Percentiles rank a stretch among this genome's conserved stretches.
Conservation (phyloP, 1,284 basidiomycete species). For the Cutaneotrichosporon dermatis region DNA sequence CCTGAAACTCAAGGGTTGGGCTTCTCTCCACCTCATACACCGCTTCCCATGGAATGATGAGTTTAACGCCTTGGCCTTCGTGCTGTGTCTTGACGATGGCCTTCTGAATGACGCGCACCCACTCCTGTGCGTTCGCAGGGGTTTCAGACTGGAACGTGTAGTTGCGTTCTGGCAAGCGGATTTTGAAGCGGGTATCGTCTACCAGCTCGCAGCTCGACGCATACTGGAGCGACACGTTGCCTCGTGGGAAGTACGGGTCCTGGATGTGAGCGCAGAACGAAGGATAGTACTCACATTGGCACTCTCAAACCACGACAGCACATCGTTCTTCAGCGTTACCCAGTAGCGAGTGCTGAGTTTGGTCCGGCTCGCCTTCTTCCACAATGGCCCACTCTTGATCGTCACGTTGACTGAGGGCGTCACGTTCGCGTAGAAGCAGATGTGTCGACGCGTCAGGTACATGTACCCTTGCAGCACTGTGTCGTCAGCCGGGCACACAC, state of each 20-base stretch:
- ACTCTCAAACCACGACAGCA: constrained; percentile 91
- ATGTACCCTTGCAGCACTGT: constrained; percentile 95
- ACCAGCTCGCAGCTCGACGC: constrained; percentile 77
- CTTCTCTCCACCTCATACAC: constrained; percentile 85
- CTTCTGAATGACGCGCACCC: constrained; percentile 87
- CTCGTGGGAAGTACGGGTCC: constrained; percentile 96
- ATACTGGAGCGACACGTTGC: constrained; percentile 88
- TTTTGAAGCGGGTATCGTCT: constrained; percentile 67
- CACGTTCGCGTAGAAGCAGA: constrained; percentile 97
- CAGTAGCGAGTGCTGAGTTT: constrained; percentile 88
- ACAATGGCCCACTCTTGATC: constrained; percentile 76
- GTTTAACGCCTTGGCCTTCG: constrained; percentile 80
- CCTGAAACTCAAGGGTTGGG: constrained; percentile 84
- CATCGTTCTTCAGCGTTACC: constrained; percentile 90
- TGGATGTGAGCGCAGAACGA: constrained; percentile 33
- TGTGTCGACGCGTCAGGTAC: constrained; percentile 83
- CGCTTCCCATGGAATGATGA: constrained; percentile 86
- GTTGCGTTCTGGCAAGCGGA: constrained; percentile 73
- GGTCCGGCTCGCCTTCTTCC: constrained; percentile 76
- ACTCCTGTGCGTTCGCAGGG: constrained; percentile 73
- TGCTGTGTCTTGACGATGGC: constrained; percentile 90
- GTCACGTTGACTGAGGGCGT: constrained; percentile 74
- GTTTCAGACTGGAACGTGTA: constrained; percentile 73
- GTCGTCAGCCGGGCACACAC: constrained; percentile 1
- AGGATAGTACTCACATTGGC: constrained; percentile 60